Percentiles rank a stretch among this genome's conserved stretches.
Conservation (phyloP, 257 asterid species). For the Gentiana straminea region DNA sequence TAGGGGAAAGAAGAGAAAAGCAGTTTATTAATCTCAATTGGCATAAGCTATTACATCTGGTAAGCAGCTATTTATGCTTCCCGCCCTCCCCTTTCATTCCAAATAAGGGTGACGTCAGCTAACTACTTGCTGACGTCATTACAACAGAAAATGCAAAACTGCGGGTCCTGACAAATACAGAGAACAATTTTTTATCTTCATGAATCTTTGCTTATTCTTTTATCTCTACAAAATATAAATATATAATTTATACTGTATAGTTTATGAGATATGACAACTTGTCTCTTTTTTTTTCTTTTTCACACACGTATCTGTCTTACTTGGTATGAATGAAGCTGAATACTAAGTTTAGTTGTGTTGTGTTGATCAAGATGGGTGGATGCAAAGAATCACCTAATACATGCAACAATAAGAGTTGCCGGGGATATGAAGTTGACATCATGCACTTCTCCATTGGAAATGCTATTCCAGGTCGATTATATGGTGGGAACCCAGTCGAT, state of each 20-base stretch:
- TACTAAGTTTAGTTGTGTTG: constrained; percentile 8
- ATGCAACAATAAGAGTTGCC: constrained; percentile 61
- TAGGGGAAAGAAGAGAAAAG: no score
- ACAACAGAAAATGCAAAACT: no score
- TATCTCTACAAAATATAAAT: not conserved
- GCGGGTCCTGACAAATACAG: no score
- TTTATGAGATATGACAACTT: not conserved
- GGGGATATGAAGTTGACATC: constrained; percentile 79
- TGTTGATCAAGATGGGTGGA: constrained; percentile 66
- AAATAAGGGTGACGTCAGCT: no score
- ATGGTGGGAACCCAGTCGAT: constrained; percentile 43
- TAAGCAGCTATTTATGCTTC: no score
- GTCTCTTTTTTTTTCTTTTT: not conserved
- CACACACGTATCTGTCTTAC: not conserved
- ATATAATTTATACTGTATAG: not conserved
- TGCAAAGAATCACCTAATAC: constrained; percentile 58
- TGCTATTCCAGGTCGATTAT: constrained; percentile 84
- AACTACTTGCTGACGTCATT: no score
- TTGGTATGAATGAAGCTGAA: constrained; percentile 13
- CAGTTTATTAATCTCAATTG: no score
- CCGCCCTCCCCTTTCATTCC: no score
- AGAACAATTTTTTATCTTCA: no score
- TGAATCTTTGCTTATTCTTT: not conserved
- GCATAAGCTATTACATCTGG: no score
- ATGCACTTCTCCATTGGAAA: constrained; percentile 82